These are phyloP conservation scores for Austropuccinia psidii DNA, from an alignment of 1,284 basidiomycete species.

Conservation along the genomic window DNA sequence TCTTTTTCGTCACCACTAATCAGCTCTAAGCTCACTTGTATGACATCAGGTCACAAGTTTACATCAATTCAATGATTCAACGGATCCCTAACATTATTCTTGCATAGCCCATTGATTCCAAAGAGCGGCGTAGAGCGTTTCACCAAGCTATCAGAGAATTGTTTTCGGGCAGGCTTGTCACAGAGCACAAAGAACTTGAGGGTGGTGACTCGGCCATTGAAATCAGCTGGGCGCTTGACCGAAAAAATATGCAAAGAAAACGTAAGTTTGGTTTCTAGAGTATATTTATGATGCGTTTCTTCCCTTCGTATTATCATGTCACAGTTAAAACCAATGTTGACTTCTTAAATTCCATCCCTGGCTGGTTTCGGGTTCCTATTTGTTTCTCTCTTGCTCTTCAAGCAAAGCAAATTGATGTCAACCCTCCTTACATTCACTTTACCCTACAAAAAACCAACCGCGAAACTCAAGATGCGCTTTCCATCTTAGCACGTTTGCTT, in stretches of 20 bases:
- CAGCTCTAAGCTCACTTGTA: background rate
- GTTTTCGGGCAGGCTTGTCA: slow-evolving; percentile 74
- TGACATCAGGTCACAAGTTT: background rate
- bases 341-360: background rate
- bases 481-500: slow-evolving; percentile 53
- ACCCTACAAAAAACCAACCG: slow-evolving; percentile 95
- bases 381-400: slow-evolving; percentile 29
- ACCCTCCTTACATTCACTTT: slow-evolving; percentile 78
- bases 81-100: background rate
- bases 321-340: slow-evolving; percentile 46
- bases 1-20: background rate
- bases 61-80: background rate
- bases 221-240: slow-evolving; percentile 22
- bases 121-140: slow-evolving; percentile 68
- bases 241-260: slow-evolving; percentile 17
- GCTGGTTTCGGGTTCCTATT: background rate
- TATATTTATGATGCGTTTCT: background rate
- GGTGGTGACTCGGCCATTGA: background rate
- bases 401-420: slow-evolving; percentile 9
- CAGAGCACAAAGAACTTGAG: slow-evolving; percentile 56
- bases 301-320: slow-evolving; percentile 27
- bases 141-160: slow-evolving; percentile 73
- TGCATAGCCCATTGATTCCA: slow-evolving; percentile 67
- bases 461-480: slow-evolving; percentile 89
- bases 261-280: slow-evolving; percentile 6